Evolutionary conservation across 805 yeast species (phyloP), one percentile per base, ranked within the genome.

Genomic region (Candida succiphila): DNA sequence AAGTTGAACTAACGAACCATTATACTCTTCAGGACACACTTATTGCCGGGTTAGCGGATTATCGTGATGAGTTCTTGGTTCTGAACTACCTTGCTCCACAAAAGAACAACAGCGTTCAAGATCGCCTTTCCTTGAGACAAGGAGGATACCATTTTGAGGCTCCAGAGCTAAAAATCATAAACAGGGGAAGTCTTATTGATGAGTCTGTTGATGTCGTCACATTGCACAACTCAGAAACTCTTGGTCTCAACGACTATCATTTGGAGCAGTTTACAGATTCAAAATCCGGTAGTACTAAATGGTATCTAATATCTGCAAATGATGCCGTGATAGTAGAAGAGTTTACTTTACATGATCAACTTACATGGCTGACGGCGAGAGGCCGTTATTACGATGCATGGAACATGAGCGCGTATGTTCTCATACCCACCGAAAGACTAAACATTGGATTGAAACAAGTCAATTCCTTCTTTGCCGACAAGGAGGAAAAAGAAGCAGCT

Each of bases 181-280:
- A 80, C 49, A 62, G 78, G 2, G 44, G 60, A 1, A 72, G 77
- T 7, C 85, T 89, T 7, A 80, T 74, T 37, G 94, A 84, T 32
- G 65, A 72, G 12, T 76, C 82, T 34, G 85, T 78, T 17, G 96
- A 89, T 52, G 94, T 80, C 49, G 66, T 89, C 3, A 74, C 79
- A 0, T 54, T 85, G 37, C 70, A 69, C 32, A 72, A 72, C 23
- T 69, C 61, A 30, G 65, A 72, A 17, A 61, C 65, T 12, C 56
- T 85, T 28, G 87, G 94, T 0, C 61, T 82, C 14, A 88, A 89
- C 51, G 97, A 92, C 50, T 84, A 82, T 49, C 78, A 73, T 42
- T 54, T 88, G 30, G 73, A 78, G 2, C 71, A 69, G 32, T 65
- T 66, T 48, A 56, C 68, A 23, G 74, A 69, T 2, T 41, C 40